A percentile compares a stretch with the other conserved stretches of the same genome.
Evolutionary conservation across 164 flowering plant species (phyloP).

Genomic region (Stephania cephalantha): DNA sequence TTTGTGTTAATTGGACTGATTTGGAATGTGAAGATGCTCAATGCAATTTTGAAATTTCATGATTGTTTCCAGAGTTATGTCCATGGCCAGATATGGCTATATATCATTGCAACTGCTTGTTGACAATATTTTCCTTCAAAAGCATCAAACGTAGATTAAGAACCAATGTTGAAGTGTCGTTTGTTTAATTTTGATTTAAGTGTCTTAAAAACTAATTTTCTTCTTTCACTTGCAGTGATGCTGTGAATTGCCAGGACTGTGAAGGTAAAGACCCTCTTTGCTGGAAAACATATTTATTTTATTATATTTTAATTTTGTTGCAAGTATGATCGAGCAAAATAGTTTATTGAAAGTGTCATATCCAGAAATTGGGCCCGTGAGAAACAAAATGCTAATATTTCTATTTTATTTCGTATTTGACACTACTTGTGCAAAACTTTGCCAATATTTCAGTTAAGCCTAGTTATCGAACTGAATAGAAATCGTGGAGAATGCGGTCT

Average conservation of each 20-base stretch:
- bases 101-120: not conserved
- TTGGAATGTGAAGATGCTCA: slow-evolving; percentile 1
- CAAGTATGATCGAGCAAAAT: not conserved
- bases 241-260: slow-evolving; percentile 76
- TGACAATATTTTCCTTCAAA: not conserved
- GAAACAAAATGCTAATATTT: not conserved
- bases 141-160: not conserved
- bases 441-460: not conserved
- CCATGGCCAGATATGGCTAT: not conserved
- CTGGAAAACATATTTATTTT: not conserved
- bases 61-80: not conserved
- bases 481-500: too few species aligned
- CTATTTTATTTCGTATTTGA: not conserved
- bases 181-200: slow-evolving; percentile 1
- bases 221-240: slow-evolving; percentile 60
- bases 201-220: slow-evolving; percentile 2
- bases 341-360: not conserved
- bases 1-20: not conserved
- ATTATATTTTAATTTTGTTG: not conserved
- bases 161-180: not conserved
- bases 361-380: not conserved
- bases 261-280: slow-evolving; percentile 40
- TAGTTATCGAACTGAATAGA: too few species aligned
- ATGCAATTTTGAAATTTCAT: not conserved
- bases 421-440: not conserved